Base-by-base conservation (phyloP, 805 yeast genomes). In the Torulaspora maleeae region DNA sequence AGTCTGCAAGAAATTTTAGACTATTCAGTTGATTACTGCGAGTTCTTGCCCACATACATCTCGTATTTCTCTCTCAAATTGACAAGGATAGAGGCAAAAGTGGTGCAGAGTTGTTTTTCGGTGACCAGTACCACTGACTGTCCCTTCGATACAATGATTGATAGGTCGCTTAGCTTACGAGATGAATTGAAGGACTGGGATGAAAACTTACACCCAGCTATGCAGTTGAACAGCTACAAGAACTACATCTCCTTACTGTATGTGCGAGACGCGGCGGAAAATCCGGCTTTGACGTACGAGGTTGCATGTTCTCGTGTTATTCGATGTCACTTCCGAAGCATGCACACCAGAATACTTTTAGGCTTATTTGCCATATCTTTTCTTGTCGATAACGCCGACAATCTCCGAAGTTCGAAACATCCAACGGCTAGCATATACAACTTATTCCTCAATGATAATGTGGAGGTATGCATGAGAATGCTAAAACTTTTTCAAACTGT, bases 141-240 rank as follows among this genome's bases (percentile, higher is more conserved):
- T 12, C 36, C 59, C 2, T 61, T 61, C 27, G 64, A 58, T 34
- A 54, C 55, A 19, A 51, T 54, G 10, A 28, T 61, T 5, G 54
- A 53, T 15, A 53, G 45, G 12, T 25, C 58, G 4, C 20, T 54
- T 10, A 49, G 39, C 11, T 27, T 60, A 7, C 45, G 54, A n/a
- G 36, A 46, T 17, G 52, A 45, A 2, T 44, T 62, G 35, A 38
- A 41, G 11, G 50, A 51, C 2, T 61, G 64, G 64, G 58, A 50
- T 17, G 43, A 48, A 9, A 45, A 45, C 5, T 50, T 61, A 40
- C 64, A 53, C 10, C 51, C 56, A 2, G 46, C 54, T 8, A 51
- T 60, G 53, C 52, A 47, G 27, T 13, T 56, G 13, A 55, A 51
- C 13, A 49, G 47, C 27, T 58, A 56, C 34, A 52, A 52, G 29